Conservation (phyloP, 2,329 filamentous ascomycete genomes). For the Boeremia exigua region DNA sequence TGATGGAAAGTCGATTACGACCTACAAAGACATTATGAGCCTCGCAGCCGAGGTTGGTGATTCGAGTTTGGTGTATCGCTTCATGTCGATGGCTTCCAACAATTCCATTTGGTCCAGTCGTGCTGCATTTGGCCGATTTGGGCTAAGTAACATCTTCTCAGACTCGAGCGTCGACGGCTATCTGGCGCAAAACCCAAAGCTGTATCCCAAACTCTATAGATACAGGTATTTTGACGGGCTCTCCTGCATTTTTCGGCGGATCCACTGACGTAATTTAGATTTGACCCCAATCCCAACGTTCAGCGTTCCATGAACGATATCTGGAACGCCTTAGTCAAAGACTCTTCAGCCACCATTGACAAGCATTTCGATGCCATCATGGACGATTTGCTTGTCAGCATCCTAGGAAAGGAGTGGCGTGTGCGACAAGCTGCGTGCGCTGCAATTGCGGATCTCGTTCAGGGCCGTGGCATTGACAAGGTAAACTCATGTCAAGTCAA, state of each 20-base stretch:
- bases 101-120: slow-evolving; percentile 98
- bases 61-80: slow-evolving; percentile 94
- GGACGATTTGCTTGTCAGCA: slow-evolving; percentile 81
- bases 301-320: slow-evolving; percentile 97
- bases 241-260: too few relatives aligned
- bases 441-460: slow-evolving; percentile 85
- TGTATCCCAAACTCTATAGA: slow-evolving; percentile 92
- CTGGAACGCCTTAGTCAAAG: slow-evolving; percentile 94
- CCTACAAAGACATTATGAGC: slow-evolving; percentile 96
- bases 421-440: slow-evolving; percentile 90
- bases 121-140: slow-evolving; percentile 93
- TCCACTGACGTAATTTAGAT: slow-evolving; percentile 51
- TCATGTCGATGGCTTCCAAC: slow-evolving; percentile 96
- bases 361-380: slow-evolving; percentile 88
- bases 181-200: slow-evolving; percentile 82
- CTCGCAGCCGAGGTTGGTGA: slow-evolving; percentile 97
- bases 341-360: slow-evolving; percentile 77
- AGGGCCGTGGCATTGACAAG: slow-evolving; percentile 69
- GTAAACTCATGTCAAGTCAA: slow-evolving; percentile 19
- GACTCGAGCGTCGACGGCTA: slow-evolving; percentile 75
- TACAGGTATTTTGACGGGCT: slow-evolving; percentile 62
- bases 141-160: slow-evolving; percentile 87
- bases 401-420: slow-evolving; percentile 91
- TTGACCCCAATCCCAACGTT: slow-evolving; percentile 93
- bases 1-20: slow-evolving; percentile 82